Conservation (phyloP, 106 monocot genomes). For the Apostasia ramifera region DNA sequence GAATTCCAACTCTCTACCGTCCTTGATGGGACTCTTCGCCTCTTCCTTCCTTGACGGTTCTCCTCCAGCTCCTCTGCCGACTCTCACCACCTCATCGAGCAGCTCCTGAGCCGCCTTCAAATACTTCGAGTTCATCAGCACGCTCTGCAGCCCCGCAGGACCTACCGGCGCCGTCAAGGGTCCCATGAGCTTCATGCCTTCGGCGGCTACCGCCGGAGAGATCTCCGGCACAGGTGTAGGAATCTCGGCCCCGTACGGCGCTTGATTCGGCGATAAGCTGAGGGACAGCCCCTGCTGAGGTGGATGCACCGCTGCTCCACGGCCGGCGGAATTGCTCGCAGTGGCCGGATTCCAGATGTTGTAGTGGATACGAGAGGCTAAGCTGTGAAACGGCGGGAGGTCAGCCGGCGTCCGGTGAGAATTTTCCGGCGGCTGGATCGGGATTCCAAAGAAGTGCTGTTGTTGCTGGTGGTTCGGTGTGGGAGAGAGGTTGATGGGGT, state of each 20-base stretch:
- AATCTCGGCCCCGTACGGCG: not conserved
- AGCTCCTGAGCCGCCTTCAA: conserved; percentile 80
- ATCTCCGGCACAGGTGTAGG: conserved; percentile 10
- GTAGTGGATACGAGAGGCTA: conserved; percentile 23
- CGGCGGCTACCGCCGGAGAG: not conserved
- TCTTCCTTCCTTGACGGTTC: not conserved
- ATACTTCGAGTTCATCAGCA: conserved; percentile 78
- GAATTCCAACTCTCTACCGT: not conserved
- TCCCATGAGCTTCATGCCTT: not conserved
- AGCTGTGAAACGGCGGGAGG: not conserved
- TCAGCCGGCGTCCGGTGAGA: not conserved
- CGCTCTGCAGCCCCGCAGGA: conserved; percentile 25
- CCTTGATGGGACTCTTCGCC: not conserved
- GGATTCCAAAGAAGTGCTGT: conserved; percentile 58
- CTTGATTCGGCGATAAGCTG: conserved; percentile 43
- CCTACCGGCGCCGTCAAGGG: conserved; percentile 8
- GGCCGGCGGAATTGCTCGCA: not conserved
- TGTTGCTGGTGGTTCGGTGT: conserved; percentile 8
- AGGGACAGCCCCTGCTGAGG: conserved; percentile 40
- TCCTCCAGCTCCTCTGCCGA: conserved; percentile 25
- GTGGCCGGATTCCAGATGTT: conserved; percentile 26
- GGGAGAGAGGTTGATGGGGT: conserved; percentile 12
- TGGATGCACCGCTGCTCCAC: not conserved
- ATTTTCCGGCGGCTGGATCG: conserved; percentile 20
- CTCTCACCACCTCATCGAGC: conserved; percentile 79